These are phyloP conservation scores for Tieghemostelium lacteum DNA, from an alignment of 78 protist species.

Conservation along the genomic window DNA sequence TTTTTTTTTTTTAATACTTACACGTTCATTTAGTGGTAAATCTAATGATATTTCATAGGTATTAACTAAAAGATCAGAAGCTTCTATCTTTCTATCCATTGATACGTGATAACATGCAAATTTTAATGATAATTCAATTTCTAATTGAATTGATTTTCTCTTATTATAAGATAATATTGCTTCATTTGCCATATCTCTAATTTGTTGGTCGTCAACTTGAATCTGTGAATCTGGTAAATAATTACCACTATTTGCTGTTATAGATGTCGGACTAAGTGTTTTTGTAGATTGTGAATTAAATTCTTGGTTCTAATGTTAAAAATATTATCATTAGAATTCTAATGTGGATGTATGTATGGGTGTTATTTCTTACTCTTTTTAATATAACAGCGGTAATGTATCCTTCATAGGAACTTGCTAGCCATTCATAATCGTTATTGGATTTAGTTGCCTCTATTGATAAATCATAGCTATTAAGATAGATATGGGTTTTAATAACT, in stretches of 20 bases:
- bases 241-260: neutral
- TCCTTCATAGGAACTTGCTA: conserved; percentile 77
- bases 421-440: conserved; percentile 78
- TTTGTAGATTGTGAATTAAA: conserved; percentile 39
- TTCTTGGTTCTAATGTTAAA: conserved; percentile 49
- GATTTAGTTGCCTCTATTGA: conserved; percentile 43
- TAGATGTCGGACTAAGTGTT: conserved; percentile 5
- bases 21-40: conserved; percentile 10
- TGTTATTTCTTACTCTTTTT: conserved; percentile 37
- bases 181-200: conserved; percentile 44
- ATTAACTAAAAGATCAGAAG: conserved; percentile 28
- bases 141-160: conserved; percentile 45
- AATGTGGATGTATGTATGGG: neutral
- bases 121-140: conserved; percentile 53
- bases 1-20: conserved; percentile 1
- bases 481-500: neutral
- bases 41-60: conserved; percentile 40
- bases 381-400: conserved; percentile 56
- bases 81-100: conserved; percentile 73
- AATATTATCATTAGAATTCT: neutral
- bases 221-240: conserved; percentile 14
- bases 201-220: conserved; percentile 36
- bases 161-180: conserved; percentile 44
- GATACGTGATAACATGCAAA: conserved; percentile 67
- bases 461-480: conserved; percentile 64